A percentile compares a stretch with the other conserved stretches of the same genome.
Evolutionary conservation across 2,329 filamentous ascomycete species (phyloP).

Genomic region (Alternaria ethzedia): DNA sequence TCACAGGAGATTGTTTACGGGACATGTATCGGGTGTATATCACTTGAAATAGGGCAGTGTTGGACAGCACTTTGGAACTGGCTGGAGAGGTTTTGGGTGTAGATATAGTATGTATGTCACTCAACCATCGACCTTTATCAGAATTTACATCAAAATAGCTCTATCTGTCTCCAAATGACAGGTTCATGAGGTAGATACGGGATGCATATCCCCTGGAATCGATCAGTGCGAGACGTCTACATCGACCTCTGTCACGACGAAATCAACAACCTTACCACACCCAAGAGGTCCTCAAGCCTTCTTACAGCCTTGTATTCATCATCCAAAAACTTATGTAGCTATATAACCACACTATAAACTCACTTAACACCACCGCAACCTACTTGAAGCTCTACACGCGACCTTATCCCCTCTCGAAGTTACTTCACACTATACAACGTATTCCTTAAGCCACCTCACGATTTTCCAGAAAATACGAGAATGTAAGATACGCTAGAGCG

Average conservation of each 20-base stretch:
- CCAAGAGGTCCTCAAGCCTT: background rate
- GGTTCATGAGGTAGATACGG: background rate
- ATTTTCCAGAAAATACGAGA: no score
- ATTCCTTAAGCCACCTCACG: background rate
- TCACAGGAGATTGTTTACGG: rapidly evolving
- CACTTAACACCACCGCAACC: rapidly evolving
- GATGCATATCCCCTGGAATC: background rate
- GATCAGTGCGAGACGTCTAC: background rate
- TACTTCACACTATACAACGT: background rate
- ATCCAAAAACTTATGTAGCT: rapidly evolving
- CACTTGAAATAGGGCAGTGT: background rate
- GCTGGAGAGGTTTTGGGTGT: background rate
- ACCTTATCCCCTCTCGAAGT: background rate
- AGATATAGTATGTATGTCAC: background rate
- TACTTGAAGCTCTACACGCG: background rate
- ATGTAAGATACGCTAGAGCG: no score
- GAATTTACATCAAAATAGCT: background rate
- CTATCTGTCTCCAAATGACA: rapidly evolving
- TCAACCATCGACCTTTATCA: background rate
- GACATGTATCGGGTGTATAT: background rate
- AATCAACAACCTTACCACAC: rapidly evolving
- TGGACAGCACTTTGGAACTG: background rate
- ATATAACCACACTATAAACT: rapidly evolving
- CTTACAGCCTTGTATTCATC: background rate
- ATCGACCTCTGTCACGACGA: background rate